A percentile compares a stretch with the other conserved stretches of the same genome.
Conservation (phyloP, 257 asterid genomes). For the Rehmannia glutinosa region DNA sequence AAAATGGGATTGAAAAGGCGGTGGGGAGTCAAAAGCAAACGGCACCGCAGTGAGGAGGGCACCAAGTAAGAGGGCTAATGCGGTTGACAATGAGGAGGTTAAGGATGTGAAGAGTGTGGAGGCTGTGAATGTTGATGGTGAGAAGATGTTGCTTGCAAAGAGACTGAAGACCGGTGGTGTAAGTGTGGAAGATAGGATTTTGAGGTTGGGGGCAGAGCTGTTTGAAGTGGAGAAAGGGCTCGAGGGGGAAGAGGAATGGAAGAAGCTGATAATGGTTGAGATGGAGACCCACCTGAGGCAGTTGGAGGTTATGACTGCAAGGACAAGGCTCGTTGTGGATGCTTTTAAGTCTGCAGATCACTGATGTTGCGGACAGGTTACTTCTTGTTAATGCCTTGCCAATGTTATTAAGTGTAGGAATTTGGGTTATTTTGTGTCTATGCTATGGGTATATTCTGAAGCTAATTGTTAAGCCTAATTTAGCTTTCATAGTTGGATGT, state of each 20-base stretch:
- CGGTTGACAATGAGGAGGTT: conserved; percentile 12
- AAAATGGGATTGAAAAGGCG: conserved; percentile 11
- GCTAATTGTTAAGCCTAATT: background rate
- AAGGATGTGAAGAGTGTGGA: conserved; percentile 14
- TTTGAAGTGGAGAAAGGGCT: conserved; percentile 25
- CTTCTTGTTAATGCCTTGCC: background rate
- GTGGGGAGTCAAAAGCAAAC: conserved; percentile 27
- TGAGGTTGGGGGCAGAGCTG: conserved; percentile 22
- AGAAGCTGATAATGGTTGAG: conserved; percentile 28
- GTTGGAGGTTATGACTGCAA: conserved; percentile 29
- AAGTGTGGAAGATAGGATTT: conserved; percentile 33
- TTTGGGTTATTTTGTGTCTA: background rate
- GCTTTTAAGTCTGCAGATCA: conserved; percentile 12
- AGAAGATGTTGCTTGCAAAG: background rate
- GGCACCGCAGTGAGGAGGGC: conserved; percentile 25
- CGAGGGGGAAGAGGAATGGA: conserved; percentile 40
- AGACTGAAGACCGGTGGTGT: conserved; percentile 1
- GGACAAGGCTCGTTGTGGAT: conserved; percentile 31
- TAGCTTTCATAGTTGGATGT: conserved; percentile 8
- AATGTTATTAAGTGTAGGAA: background rate
- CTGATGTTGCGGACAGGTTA: conserved; percentile 7
- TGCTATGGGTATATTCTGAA: background rate
- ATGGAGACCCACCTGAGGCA: conserved; percentile 20
- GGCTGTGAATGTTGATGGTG: conserved; percentile 3
- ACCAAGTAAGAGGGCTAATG: conserved; percentile 11